Evolutionary conservation across 1,284 basidiomycete species (phyloP), one percentile per base, ranked within the genome.

Genomic region (Pisolithus thermaeus): DNA sequence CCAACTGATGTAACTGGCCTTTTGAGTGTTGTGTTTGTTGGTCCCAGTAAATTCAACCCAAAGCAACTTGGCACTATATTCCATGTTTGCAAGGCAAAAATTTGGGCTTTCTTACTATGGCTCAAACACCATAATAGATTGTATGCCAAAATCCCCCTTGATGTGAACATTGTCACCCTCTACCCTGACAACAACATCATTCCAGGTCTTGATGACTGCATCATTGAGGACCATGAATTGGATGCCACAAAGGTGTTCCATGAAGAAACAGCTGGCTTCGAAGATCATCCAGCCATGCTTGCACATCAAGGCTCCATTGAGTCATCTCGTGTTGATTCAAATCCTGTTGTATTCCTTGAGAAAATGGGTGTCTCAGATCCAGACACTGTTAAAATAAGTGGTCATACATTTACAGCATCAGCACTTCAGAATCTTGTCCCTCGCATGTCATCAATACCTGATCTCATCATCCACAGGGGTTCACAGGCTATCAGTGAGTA

Each of bases 321-420:
- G 3, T 8, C 3, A 11, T 20, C 18, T 27, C 16, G n/a, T 41
- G 38, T 12, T 12, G 28, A 18, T 12, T 37, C 23, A 3, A 37
- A 52, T 16, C 4, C 25, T 27, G 4, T 7, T 4, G 7, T 27
- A 27, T 27, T 27, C 25, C 4, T 55, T 0, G 54, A 55, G 18
- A 55, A 52, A 37, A 50, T 50, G 47, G 51, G 51, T 14, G 48
- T 55, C 2, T 47, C 36, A 1, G 54, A 55, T 16, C 54, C 51
- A 1, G 51, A 55, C 20, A 18, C 48, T 37, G 44, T 28, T 12
- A 52, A 39, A 4, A 20, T 55, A 0, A 45, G 22, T 49, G 51
- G 54, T 2, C n/a, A 36, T 1, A 32, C 37, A 0, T 55, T 55
- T 32, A 45, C 30, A 3, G 48, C 48, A 14, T 28, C 48, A 39